Percentiles rank a stretch among this genome's conserved stretches.
Conservation (phyloP, 1,284 basidiomycete genomes). For the Puccinia coronata region DNA sequence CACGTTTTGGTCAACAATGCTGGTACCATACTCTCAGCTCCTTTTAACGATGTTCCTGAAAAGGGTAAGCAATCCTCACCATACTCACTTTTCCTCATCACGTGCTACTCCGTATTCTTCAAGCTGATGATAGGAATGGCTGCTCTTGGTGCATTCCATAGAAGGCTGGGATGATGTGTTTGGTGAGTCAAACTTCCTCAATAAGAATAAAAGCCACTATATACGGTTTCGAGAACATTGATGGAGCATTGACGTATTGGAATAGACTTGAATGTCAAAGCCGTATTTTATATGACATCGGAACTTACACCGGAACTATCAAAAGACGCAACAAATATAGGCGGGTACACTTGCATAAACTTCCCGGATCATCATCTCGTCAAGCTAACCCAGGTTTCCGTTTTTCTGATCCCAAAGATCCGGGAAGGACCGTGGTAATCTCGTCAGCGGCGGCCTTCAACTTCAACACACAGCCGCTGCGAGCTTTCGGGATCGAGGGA, state of each 20-base stretch:
- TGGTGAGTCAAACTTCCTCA: constrained; percentile 33
- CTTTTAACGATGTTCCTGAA: constrained; percentile 47
- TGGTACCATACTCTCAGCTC: constrained; percentile 47
- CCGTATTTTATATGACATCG: constrained; percentile 48
- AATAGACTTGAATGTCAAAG: constrained; percentile 46
- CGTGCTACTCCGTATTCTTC: background rate
- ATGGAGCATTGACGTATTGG: background rate
- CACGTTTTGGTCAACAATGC: constrained; percentile 50
- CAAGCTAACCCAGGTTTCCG: background rate
- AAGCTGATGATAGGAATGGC: background rate
- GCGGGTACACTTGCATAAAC: background rate
- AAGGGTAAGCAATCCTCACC: constrained; percentile 22
- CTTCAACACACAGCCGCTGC: constrained; percentile 53
- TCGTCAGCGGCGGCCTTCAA: constrained; percentile 57
- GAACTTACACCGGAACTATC: constrained; percentile 34
- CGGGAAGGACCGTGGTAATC: constrained; percentile 57
- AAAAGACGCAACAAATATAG: constrained; percentile 46
- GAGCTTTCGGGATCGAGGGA: constrained; percentile 54
- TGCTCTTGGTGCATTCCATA: background rate
- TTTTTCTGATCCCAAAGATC: constrained; percentile 50
- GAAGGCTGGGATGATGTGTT: constrained; percentile 47
- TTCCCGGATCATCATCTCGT: background rate
- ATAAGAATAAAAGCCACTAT: background rate
- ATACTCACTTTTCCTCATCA: background rate
- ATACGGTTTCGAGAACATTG: background rate